These are phyloP conservation scores for Craterostigma plantagineum DNA, from an alignment of 257 asterid genomes.

Conservation along the genomic window DNA sequence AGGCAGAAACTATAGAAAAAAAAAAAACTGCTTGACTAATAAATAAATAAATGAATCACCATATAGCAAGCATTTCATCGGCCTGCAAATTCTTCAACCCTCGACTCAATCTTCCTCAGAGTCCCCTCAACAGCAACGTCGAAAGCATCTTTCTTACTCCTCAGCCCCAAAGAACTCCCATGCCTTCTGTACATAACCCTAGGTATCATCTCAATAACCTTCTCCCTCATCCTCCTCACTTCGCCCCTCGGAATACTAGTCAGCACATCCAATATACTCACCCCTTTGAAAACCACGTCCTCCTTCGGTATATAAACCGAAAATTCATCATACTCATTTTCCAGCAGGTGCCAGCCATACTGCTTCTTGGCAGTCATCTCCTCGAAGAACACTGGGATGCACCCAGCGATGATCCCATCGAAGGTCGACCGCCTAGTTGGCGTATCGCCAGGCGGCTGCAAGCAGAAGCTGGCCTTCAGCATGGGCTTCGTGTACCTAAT, in stretches of 20 bases:
- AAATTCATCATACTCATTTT: constrained; percentile 43
- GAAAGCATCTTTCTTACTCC: constrained; percentile 68
- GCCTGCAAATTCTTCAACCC: constrained; percentile 13
- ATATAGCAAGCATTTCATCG: too few relatives aligned
- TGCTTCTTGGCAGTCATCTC: constrained; percentile 58
- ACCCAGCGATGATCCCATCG: constrained; percentile 72
- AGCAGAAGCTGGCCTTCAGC: constrained; percentile 64
- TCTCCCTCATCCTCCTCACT: constrained; percentile 70
- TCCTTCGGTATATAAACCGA: constrained; percentile 71
- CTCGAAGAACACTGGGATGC: constrained; percentile 92
- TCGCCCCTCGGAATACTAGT: constrained; percentile 41
- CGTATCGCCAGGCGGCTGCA: constrained; percentile 95
- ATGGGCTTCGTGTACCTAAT: constrained; percentile 66
- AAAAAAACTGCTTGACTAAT: too few relatives aligned
- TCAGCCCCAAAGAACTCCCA: constrained; percentile 64
- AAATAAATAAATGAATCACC: too few relatives aligned
- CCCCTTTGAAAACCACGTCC: constrained; percentile 66
- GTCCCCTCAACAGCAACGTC: constrained; percentile 70
- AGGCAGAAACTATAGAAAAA: too few relatives aligned
- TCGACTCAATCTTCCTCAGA: constrained; percentile 37
- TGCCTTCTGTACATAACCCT: constrained; percentile 72
- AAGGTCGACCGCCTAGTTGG: constrained; percentile 74
- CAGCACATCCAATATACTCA: constrained; percentile 57
- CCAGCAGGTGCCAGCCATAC: constrained; percentile 67
- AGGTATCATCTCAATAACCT: constrained; percentile 42